Percentiles rank a stretch among this genome's conserved stretches.
These are phyloP conservation scores for Aspergillus caelatus DNA, from an alignment of 2,329 filamentous ascomycete genomes.

Conservation along the genomic window DNA sequence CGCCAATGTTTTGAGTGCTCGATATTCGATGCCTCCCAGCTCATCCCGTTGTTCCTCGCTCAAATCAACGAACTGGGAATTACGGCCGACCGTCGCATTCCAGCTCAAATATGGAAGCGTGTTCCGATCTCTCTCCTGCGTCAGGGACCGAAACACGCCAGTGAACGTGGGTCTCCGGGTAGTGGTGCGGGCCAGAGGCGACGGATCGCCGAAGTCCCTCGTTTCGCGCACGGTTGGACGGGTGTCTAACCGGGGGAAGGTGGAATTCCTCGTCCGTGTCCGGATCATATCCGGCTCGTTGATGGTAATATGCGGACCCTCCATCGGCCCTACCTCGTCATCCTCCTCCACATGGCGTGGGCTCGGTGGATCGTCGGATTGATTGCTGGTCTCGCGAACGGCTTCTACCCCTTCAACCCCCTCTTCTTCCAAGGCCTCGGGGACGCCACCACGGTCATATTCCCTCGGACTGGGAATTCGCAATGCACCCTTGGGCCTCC, in stretches of 20 bases:
- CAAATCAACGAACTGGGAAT: slow-evolving; percentile 87
- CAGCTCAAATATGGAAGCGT: slow-evolving; percentile 90
- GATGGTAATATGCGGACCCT: slow-evolving; percentile 49
- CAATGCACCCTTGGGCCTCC: slow-evolving; percentile 72
- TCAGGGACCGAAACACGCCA: slow-evolving; percentile 39
- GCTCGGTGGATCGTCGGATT: slow-evolving; percentile 23
- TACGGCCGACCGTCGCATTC: slow-evolving; percentile 87
- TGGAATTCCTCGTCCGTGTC: slow-evolving; percentile 37
- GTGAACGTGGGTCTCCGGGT: slow-evolving; percentile 36
- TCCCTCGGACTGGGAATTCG: slow-evolving; percentile 92
- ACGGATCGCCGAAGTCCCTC: slow-evolving; percentile 30
- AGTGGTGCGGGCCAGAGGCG: slow-evolving; percentile 25
- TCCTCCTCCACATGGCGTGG: slow-evolving; percentile 21
- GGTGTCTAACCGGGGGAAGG: slow-evolving; percentile 43
- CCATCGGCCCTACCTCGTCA: slow-evolving; percentile 30
- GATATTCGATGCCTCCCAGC: slow-evolving; percentile 93
- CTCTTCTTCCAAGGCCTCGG: slow-evolving; percentile 59
- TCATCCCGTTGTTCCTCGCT: slow-evolving; percentile 92
- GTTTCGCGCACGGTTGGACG: slow-evolving; percentile 37
- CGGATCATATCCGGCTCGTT: slow-evolving; percentile 47
- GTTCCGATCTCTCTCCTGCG: slow-evolving; percentile 44
- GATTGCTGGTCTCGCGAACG: slow-evolving; percentile 26
- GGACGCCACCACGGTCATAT: slow-evolving; percentile 78
- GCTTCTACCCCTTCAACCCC: slow-evolving; percentile 34
- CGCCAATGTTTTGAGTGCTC: slow-evolving; percentile 83